Conservation (phyloP, 2,329 filamentous ascomycete species). For the Alternaria postmessia region DNA sequence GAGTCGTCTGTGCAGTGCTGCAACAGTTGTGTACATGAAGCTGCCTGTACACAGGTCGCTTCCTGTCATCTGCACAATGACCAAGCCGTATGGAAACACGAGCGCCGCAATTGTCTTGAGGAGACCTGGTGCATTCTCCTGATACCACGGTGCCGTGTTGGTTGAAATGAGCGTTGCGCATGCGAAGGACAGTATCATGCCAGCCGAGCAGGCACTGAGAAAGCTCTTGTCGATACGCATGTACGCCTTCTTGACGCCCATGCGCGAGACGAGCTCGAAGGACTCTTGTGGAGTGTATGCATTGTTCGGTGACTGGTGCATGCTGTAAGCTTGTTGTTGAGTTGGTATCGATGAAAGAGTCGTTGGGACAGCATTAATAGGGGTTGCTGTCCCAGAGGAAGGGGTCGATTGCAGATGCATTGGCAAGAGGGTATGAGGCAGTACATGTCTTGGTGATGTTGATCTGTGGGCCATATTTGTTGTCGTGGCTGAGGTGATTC, state of each 20-base stretch:
- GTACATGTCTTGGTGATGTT: constrained; percentile 5
- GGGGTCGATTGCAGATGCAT: constrained; percentile 2
- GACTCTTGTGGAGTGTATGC: constrained; percentile 60
- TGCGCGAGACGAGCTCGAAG: constrained; percentile 59
- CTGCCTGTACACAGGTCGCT: constrained; percentile 45
- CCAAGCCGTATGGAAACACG: constrained; percentile 48
- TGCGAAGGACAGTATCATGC: constrained; percentile 61
- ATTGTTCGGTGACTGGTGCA: constrained; percentile 26
- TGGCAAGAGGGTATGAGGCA: constrained; percentile 1
- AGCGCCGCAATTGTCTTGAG: constrained; percentile 41
- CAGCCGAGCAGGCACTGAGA: constrained; percentile 60
- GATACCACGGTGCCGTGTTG: constrained; percentile 22
- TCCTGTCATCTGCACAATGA: constrained; percentile 44
- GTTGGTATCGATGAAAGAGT: neutral
- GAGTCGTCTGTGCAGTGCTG: constrained; percentile 34
- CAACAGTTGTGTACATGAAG: constrained; percentile 30
- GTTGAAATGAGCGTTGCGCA: constrained; percentile 18
- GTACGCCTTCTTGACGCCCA: constrained; percentile 61
- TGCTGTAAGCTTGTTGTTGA: neutral
- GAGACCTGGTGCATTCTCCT: constrained; percentile 32
- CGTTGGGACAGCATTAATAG: constrained; percentile 1
- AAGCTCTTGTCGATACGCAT: constrained; percentile 63
- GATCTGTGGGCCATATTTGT: constrained; percentile 3
- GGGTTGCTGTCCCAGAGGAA: constrained; percentile 5
- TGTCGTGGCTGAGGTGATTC: constrained; percentile 1